Conservation (phyloP, 176 grass and related monocot species). For the Musa acuminata region DNA sequence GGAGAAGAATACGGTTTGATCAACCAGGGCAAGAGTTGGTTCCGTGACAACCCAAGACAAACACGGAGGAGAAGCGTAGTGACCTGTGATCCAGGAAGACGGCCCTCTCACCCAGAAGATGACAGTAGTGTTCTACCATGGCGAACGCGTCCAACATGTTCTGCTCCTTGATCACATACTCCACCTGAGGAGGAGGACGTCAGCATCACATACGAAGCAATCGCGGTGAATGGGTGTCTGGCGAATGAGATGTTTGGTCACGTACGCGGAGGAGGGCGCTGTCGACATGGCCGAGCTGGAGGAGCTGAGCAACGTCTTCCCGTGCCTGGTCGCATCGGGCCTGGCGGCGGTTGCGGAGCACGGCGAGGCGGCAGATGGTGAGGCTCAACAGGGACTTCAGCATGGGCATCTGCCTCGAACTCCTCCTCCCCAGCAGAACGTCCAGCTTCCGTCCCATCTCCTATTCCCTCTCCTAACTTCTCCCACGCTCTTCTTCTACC, state of each 20-base stretch:
- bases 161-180: conserved; percentile 73
- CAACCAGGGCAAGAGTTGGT: not conserved
- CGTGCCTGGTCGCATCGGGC: conserved; percentile 53
- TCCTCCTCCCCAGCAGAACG: conserved; percentile 49
- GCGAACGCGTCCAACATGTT: conserved; percentile 52
- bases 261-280: conserved; percentile 52
- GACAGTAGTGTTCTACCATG: conserved; percentile 58
- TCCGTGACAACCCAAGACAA: not conserved
- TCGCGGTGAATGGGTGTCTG: not conserved
- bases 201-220: not conserved
- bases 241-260: not conserved
- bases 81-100: conserved; percentile 44
- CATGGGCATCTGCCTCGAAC: conserved; percentile 47
- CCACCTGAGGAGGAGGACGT: conserved; percentile 22
- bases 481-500: not conserved
- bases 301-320: conserved; percentile 70
- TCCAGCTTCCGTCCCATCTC: conserved; percentile 70
- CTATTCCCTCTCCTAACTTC: not conserved
- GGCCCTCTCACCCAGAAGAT: conserved; percentile 40
- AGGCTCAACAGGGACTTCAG: conserved; percentile 42
- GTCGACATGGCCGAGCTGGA: conserved; percentile 56
- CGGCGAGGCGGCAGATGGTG: conserved; percentile 32
- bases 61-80: not conserved
- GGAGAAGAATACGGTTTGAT: not conserved
- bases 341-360: conserved; percentile 49